A percentile compares a stretch with the other conserved stretches of the same genome.
Evolutionary conservation across 495 filamentous ascomycete genomes (phyloP).

Genomic region (Rusavskia elegans): DNA sequence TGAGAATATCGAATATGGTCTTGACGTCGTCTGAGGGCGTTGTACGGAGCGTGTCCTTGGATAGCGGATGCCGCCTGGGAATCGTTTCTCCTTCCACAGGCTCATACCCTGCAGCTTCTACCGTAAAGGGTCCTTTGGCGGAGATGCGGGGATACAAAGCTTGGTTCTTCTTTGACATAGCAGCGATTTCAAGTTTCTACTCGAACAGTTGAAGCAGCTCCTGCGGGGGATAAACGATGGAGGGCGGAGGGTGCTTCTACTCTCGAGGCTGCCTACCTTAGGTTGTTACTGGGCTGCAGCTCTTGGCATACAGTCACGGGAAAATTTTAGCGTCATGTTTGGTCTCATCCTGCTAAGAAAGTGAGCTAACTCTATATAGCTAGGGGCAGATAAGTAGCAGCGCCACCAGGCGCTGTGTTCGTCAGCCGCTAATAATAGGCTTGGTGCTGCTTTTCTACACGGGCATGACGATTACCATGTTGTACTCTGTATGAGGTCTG

Average conservation of each 20-base stretch:
- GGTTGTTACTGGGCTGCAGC: background rate
- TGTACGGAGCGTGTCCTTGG: conserved; percentile 51
- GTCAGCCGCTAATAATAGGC: too few relatives aligned
- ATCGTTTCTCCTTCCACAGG: conserved; percentile 78
- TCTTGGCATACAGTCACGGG: background rate
- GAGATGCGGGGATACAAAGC: conserved; percentile 46
- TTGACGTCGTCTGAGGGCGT: conserved; percentile 52
- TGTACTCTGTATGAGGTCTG: too few relatives aligned
- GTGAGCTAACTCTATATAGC: too few relatives aligned
- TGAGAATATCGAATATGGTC: conserved; percentile 82
- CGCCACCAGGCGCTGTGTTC: too few relatives aligned
- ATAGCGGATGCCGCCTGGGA: conserved; percentile 60
- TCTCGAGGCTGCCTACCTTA: background rate
- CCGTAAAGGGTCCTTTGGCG: conserved; percentile 52
- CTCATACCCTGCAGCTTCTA: conserved; percentile 59
- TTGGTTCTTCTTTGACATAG: conserved; percentile 31
- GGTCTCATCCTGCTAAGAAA: too few relatives aligned
- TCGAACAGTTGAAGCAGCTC: too few relatives aligned
- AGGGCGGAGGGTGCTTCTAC: background rate
- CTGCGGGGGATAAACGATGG: too few relatives aligned
- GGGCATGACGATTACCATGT: too few relatives aligned
- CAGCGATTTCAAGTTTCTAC: background rate
- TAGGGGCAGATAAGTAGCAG: too few relatives aligned
- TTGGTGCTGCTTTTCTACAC: too few relatives aligned
- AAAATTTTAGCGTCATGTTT: too few relatives aligned